phyloP scores from a whole-genome alignment of 1,139 yeast genomes.

The Taphrina pruni region DNA sequence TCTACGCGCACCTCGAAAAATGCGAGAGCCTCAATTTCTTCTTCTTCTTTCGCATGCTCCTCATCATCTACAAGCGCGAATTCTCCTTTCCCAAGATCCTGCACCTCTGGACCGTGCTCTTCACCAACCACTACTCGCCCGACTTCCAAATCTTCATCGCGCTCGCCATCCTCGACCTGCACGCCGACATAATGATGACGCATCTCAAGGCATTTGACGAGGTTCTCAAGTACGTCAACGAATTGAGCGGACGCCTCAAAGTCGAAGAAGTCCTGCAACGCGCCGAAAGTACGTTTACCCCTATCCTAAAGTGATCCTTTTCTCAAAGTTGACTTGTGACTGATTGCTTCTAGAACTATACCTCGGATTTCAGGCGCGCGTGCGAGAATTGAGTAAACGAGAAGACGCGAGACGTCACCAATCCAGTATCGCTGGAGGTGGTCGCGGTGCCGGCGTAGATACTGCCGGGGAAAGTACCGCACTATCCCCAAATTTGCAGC shows the following conservation, averaged over 20 bases:
- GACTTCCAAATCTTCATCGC: constrained; percentile 90
- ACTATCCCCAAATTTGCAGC: constrained; percentile 15
- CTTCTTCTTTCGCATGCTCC: constrained; percentile 90
- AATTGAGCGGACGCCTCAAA: constrained; percentile 54
- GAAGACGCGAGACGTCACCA: constrained; percentile 19
- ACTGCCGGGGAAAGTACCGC: not conserved
- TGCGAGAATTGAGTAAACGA: constrained; percentile 28
- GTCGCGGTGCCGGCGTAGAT: not conserved
- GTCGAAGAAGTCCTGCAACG: constrained; percentile 33
- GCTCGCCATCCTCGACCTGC: constrained; percentile 82
- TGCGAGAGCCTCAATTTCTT: constrained; percentile 90
- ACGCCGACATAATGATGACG: constrained; percentile 76
- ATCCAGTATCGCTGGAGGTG: not conserved
- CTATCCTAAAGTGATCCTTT: no score
- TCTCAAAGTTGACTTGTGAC: no score
- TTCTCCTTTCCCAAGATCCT: constrained; percentile 79
- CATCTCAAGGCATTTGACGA: constrained; percentile 84
- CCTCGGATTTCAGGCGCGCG: constrained; percentile 38
- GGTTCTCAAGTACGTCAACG: constrained; percentile 90
- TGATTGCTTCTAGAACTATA: constrained; percentile 8
- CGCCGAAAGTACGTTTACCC: constrained; percentile 20
- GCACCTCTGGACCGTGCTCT: constrained; percentile 87
- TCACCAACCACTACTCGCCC: constrained; percentile 84
- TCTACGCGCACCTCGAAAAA: constrained; percentile 79
- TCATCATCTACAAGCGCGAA: constrained; percentile 95